These are phyloP conservation scores for Gossypium rotundifolium DNA, from an alignment of 345 rosid species.

Conservation along the genomic window DNA sequence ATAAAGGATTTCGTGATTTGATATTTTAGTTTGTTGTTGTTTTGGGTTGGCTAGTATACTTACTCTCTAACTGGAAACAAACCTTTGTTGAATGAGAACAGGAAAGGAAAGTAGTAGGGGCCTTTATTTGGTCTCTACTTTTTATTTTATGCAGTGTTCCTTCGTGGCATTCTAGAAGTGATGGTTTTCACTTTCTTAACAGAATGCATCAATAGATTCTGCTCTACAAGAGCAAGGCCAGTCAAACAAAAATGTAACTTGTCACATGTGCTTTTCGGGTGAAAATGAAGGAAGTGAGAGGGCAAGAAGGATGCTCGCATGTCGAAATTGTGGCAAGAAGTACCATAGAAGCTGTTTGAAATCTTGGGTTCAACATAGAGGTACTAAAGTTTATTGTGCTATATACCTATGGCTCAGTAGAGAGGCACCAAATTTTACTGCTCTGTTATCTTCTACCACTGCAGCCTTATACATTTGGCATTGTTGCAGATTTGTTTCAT, in stretches of 20 bases:
- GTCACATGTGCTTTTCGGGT: slow-evolving; percentile 83
- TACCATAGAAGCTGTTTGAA: slow-evolving; percentile 86
- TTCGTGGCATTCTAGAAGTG: not conserved
- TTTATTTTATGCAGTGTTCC: not conserved
- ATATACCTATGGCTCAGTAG: slow-evolving; percentile 69
- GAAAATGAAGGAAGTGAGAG: slow-evolving; percentile 74
- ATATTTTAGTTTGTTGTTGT: not conserved
- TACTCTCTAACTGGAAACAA: not conserved
- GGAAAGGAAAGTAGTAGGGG: not conserved
- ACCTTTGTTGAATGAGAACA: not conserved
- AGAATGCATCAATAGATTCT: slow-evolving; percentile 46
- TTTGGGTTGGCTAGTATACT: not conserved
- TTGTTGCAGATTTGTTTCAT: slow-evolving; percentile 80
- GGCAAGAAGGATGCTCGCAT: slow-evolving; percentile 83
- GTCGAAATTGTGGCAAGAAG: slow-evolving; percentile 88
- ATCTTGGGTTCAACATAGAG: slow-evolving; percentile 87
- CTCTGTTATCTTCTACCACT: not conserved
- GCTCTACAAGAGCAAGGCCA: slow-evolving; percentile 53
- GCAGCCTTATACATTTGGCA: slow-evolving; percentile 14
- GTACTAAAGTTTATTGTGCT: slow-evolving; percentile 41
- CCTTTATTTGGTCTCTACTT: not conserved
- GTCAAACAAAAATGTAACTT: slow-evolving; percentile 46
- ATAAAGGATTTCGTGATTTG: not conserved
- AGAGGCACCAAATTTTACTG: slow-evolving; percentile 15
- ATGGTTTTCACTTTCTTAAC: not conserved